Evolutionary conservation across 768 basidiomycete species (phyloP), one percentile per base, ranked within the genome.

Genomic region (Mycena capillaripes): DNA sequence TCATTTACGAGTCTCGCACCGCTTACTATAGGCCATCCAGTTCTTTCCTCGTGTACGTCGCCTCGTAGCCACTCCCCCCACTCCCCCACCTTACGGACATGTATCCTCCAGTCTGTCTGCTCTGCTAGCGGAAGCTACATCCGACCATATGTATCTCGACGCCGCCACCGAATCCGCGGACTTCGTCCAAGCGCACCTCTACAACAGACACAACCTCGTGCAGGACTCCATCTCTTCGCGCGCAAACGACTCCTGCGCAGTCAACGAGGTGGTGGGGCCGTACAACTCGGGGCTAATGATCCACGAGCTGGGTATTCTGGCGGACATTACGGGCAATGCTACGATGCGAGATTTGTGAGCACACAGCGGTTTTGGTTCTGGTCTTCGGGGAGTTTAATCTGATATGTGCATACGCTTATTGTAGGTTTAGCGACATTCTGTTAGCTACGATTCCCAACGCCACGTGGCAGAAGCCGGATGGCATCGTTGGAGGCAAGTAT

Each of bases 181-280:
- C 23, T 69, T 69, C 36, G 44, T 69, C 30, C 67, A 50, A 40
- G 32, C 40, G 9, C 67, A 69, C 29, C 67, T 69, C 2, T 61
- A 60, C n/a, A n/a, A n/a, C n/a, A n/a, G n/a, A n/a, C n/a, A n/a
- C n/a, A n/a, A n/a, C n/a, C n/a, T n/a, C n/a, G n/a, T n/a, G n/a
- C n/a, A n/a, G n/a, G n/a, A n/a, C n/a, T n/a, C n/a, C n/a, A n/a
- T n/a, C n/a, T n/a, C n/a, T n/a, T n/a, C n/a, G n/a, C n/a, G n/a
- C n/a, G n/a, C n/a, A n/a, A n/a, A n/a, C n/a, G n/a, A n/a, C n/a
- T n/a, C n/a, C n/a, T n/a, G n/a, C n/a, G n/a, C n/a, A n/a, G n/a
- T n/a, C n/a, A n/a, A n/a, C n/a, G n/a, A n/a, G n/a, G n/a, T n/a
- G n/a, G n/a, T n/a, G n/a, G n/a, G n/a, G n/a, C n/a, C n/a, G n/a